Conservation (phyloP, 176 grass and related monocot species). For the Urochloa ruziziensis region DNA sequence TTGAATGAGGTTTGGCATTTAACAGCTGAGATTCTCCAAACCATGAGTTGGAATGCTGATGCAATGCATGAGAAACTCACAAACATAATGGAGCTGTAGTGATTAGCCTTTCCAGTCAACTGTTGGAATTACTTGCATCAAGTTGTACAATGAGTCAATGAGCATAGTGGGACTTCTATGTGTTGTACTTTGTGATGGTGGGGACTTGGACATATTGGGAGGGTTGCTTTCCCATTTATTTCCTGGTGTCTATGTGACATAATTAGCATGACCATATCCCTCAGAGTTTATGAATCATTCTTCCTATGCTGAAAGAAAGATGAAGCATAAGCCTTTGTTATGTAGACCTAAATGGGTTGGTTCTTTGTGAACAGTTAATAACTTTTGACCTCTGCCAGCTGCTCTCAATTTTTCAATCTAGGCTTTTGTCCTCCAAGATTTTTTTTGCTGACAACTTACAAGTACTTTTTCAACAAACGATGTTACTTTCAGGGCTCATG, state of each 20-base stretch:
- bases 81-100: constrained; percentile 14
- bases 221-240: constrained; percentile 25
- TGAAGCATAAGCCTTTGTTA: constrained; percentile 21
- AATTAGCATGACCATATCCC: background rate
- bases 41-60: constrained; percentile 27
- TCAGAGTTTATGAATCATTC: background rate
- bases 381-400: constrained; percentile 2
- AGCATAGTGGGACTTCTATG: constrained; percentile 12
- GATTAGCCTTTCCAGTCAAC: constrained; percentile 14
- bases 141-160: constrained; percentile 6
- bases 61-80: background rate
- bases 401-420: background rate
- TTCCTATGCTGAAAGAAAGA: constrained; percentile 13
- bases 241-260: constrained; percentile 1
- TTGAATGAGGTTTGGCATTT: constrained; percentile 18
- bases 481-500: constrained; percentile 55
- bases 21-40: constrained; percentile 16
- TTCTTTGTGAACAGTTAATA: background rate
- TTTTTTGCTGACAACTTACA: background rate
- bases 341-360: constrained; percentile 2
- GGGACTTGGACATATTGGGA: constrained; percentile 7
- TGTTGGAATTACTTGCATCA: constrained; percentile 4
- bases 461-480: background rate
- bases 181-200: constrained; percentile 15
- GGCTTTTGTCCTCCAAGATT: background rate